phyloP scores from a whole-genome alignment of 1,139 yeast genomes.

The Meyerozyma carpophila region DNA sequence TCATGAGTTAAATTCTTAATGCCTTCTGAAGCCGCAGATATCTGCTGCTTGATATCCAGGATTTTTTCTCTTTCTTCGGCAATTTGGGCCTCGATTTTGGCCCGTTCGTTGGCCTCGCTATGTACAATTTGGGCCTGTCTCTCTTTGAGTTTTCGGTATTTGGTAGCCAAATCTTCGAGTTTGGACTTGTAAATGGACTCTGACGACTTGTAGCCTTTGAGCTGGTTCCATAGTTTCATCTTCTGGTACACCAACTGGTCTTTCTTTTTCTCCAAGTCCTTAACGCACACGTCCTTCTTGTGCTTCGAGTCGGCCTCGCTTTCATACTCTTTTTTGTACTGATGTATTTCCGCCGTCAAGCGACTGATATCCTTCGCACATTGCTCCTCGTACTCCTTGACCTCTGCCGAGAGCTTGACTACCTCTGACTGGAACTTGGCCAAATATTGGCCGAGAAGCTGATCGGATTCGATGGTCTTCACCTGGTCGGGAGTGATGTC shows the following conservation, averaged over 20 bases:
- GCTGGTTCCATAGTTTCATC: conserved; percentile 26
- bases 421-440: conserved; percentile 26
- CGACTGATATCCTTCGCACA: conserved; percentile 18
- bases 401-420: conserved; percentile 20
- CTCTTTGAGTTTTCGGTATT: conserved; percentile 21
- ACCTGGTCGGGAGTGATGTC: conserved; percentile 15
- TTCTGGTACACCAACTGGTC: conserved; percentile 28
- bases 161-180: conserved; percentile 18
- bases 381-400: conserved; percentile 15
- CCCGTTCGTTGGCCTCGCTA: conserved; percentile 19
- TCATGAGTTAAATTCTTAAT: conserved; percentile 20
- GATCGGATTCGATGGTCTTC: conserved; percentile 13
- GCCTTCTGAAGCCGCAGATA: conserved; percentile 21
- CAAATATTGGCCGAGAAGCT: conserved; percentile 19
- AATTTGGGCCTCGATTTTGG: conserved; percentile 14
- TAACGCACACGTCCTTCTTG: conserved; percentile 28
- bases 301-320: conserved; percentile 27
- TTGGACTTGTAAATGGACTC: conserved; percentile 15
- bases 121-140: conserved; percentile 17
- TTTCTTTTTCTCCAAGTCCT: conserved; percentile 27
- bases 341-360: conserved; percentile 17
- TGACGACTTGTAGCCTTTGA: conserved; percentile 18
- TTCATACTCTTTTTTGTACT: conserved; percentile 23
- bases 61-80: conserved; percentile 9
- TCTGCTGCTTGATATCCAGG: conserved; percentile 13